Evolutionary conservation across 176 grass and related monocot genomes (phyloP).

Genomic region (sorghum (Sorghum bicolor)): DNA sequence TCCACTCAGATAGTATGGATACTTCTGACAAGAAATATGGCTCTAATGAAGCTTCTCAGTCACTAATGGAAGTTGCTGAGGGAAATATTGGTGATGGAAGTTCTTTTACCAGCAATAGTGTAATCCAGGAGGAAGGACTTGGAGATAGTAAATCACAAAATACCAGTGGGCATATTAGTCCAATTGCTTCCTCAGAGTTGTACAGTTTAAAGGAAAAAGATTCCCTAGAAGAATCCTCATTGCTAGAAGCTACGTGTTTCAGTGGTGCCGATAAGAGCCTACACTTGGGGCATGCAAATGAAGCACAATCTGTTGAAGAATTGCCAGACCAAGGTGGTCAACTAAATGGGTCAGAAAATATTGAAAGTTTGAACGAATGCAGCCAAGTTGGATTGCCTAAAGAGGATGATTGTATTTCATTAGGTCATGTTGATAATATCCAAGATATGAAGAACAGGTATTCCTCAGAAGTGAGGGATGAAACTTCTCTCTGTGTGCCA

Average conservation of each 20-base stretch:
- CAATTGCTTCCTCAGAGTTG: slow-evolving; percentile 19
- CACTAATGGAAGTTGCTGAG: not conserved
- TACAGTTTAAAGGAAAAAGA: not conserved
- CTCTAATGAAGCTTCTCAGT: not conserved
- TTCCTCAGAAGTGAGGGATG: not conserved
- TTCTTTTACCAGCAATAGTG: not conserved
- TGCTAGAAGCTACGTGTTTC: slow-evolving; percentile 11
- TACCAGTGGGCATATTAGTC: not conserved
- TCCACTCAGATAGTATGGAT: slow-evolving; percentile 10
- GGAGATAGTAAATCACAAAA: slow-evolving; percentile 29
- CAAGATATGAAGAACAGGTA: not conserved
- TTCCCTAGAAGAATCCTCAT: not conserved
- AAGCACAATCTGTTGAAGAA: slow-evolving; percentile 20
- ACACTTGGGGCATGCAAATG: not conserved
- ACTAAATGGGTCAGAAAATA: slow-evolving; percentile 10
- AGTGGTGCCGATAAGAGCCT: not conserved
- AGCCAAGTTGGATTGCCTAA: not conserved
- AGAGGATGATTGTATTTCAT: slow-evolving; percentile 11
- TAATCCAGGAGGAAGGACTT: slow-evolving; percentile 30
- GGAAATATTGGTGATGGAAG: slow-evolving; percentile 36
- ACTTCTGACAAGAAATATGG: slow-evolving; percentile 18
- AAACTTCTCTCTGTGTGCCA: not conserved
- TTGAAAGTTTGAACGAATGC: slow-evolving; percentile 5
- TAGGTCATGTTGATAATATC: slow-evolving; percentile 4
- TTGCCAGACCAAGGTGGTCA: not conserved